Conservation (phyloP, 2,329 filamentous ascomycete genomes). For the Neopestalotiopsis clavispora region DNA sequence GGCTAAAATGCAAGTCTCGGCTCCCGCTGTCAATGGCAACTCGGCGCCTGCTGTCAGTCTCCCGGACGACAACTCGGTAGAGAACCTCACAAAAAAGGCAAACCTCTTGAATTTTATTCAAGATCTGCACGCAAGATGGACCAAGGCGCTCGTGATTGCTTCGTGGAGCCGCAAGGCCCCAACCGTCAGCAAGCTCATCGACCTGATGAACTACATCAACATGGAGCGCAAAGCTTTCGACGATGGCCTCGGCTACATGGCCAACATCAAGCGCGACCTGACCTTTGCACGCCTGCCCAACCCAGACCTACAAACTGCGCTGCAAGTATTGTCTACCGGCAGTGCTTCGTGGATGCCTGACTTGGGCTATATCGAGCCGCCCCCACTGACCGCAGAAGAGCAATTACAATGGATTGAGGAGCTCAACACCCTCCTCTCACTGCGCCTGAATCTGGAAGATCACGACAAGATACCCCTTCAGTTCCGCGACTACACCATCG, state of each 20-base stretch:
- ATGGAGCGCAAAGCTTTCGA: constrained; percentile 66
- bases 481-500: constrained; percentile 78
- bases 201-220: constrained; percentile 78
- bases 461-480: constrained; percentile 75
- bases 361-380: constrained; percentile 78
- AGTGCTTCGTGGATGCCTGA: constrained; percentile 80
- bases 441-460: constrained; percentile 85
- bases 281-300: constrained; percentile 78
- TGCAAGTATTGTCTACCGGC: constrained; percentile 82
- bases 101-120: constrained; percentile 78
- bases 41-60: constrained; percentile 41
- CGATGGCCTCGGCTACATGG: constrained; percentile 64
- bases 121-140: constrained; percentile 82
- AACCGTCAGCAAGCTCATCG: constrained; percentile 85
- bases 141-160: constrained; percentile 88
- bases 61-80: constrained; percentile 61
- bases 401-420: constrained; percentile 77
- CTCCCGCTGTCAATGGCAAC: constrained; percentile 58
- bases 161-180: constrained; percentile 85
- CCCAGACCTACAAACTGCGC: constrained; percentile 87
- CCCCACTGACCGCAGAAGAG: constrained; percentile 71
- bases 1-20: constrained; percentile 67
- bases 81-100: constrained; percentile 78
- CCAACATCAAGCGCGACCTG: constrained; percentile 75
- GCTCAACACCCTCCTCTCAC: constrained; percentile 81